These are phyloP conservation scores for Apiospora phragmitis DNA, from an alignment of 2,329 filamentous ascomycete genomes.

Conservation along the genomic window DNA sequence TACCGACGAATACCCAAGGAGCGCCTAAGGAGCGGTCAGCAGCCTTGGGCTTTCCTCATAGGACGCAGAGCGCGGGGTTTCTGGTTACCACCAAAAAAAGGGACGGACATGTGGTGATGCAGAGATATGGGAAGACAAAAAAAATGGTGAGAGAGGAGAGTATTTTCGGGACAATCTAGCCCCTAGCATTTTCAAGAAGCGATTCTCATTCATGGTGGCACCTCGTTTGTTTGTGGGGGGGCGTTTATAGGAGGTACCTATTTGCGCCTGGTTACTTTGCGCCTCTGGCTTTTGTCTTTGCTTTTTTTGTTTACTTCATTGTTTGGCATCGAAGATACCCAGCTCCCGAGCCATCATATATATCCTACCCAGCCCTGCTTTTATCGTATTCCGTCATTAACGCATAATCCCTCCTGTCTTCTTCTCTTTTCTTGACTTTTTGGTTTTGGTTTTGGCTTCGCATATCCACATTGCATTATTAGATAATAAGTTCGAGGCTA, in stretches of 20 bases:
- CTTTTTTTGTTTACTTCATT: background rate
- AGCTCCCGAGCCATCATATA: constrained; percentile 4
- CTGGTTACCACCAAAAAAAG: background rate
- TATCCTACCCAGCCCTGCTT: background rate
- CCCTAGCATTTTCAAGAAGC: background rate
- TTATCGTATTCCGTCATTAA: background rate
- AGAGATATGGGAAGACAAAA: background rate
- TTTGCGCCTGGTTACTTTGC: too few species aligned
- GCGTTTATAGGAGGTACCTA: background rate
- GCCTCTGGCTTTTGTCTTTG: background rate
- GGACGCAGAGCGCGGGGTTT: background rate
- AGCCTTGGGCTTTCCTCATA: background rate
- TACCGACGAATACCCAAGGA: too few species aligned
- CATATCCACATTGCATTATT: background rate
- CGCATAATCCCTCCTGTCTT: background rate
- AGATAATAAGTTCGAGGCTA: background rate
- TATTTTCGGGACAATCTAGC: background rate
- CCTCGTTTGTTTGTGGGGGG: background rate
- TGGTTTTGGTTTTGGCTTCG: background rate
- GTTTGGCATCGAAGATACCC: constrained; percentile 4
- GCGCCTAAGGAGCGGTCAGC: background rate
- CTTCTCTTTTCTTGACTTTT: too few species aligned
- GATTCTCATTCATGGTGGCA: background rate
- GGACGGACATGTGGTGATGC: background rate
- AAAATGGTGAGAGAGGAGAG: too few species aligned